Base-by-base conservation (phyloP, 177 flowering plant genomes). In the Vitis hybrid region DNA sequence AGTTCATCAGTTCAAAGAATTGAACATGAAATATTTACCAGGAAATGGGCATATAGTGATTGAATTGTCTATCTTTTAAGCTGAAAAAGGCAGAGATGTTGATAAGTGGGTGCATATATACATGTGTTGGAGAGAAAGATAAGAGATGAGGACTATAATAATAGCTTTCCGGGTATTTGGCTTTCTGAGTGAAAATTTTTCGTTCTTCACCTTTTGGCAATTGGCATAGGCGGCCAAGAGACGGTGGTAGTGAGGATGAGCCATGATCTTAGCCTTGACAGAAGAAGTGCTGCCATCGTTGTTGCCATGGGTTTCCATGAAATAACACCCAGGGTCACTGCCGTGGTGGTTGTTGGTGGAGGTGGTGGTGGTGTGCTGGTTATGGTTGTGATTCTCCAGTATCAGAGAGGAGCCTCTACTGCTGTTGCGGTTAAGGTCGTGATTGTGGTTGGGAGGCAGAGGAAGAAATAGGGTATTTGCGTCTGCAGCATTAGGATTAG, bases 201-300 rank as follows among this genome's bases (percentile, higher is more conserved):
- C 5, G 19, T 56, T 13, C 0, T 34, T 75, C 71, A 91, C 99
- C 97, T 95, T 95, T 60, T 92, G 97, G 71, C 99, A 96, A 65
- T 86, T 91, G 78, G 80, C 75, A 74, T 90, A 96, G 54, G 98
- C 89, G n/a, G 89, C 79, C 76, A 93, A 73, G 79, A 96, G 98
- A 50, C 97, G 92, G 50, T 80, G 90, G 77, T 88, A 96, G 86
- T 91, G 93, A 77, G 99, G 99, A 81, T 96, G 99, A 83, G 93
- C 80, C 92, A 93, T 90, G 86, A 96, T 90, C 85, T 90, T 96
- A 12, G 97, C 89, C 84, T 84, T 96, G 67, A 86, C 71, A n/a
- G 74, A 70, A 39, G 85, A 77, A 59, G 76, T 60, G 66, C 74
- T 69, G 14, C 61, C 70, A 18, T 49, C 73, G 48, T 20, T 26